Evolutionary conservation across 306 rosid species (phyloP), one percentile per base, ranked within the genome.

Genomic region (Vicia villosa): DNA sequence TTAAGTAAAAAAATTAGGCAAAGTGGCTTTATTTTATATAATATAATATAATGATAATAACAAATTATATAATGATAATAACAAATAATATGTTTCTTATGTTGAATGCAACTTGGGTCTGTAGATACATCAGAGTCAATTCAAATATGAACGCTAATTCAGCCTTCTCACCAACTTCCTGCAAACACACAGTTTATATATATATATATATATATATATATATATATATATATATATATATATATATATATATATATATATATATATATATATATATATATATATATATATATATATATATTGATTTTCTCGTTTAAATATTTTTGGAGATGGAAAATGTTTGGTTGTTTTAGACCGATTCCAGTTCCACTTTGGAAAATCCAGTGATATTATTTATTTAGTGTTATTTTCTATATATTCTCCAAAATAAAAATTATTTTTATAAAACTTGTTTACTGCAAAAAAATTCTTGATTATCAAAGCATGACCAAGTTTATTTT

Each of bases 91-190:
- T 14, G 60, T 30, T 17, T 2, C 56, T 14, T 56, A 36, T 6
- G 45, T 65, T 71, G 74, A 78, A 71, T 63, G 68, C 61, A 55
- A 74, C 40, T 13, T 21, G 15, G 37, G 24, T 56, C 37, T 56
- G 8, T 55, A 28, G 20, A 37, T 3, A 26, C 4, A 22, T 56
- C 32, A 57, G 22, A 46, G 55, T 50, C 63, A 60, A 51, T 68
- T 81, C 85, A 81, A 81, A 81, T 60, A 63, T 73, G 85, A 73
- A 63, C 66, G 65, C 66, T 77, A 43, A 2, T 49, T 28, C 74
- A 59, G 7, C 32, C 34, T 72, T 58, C 79, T 50, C 12, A 28
- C 59, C 30, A 1, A 76, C 62, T 81, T 68, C 79, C 79, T 38
- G 0, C 51, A 20, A 40, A 30, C 34, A n/a, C n/a, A 5, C 0